Evolutionary conservation across 345 rosid genomes (phyloP).

Genomic region (Reutealis trisperma): DNA sequence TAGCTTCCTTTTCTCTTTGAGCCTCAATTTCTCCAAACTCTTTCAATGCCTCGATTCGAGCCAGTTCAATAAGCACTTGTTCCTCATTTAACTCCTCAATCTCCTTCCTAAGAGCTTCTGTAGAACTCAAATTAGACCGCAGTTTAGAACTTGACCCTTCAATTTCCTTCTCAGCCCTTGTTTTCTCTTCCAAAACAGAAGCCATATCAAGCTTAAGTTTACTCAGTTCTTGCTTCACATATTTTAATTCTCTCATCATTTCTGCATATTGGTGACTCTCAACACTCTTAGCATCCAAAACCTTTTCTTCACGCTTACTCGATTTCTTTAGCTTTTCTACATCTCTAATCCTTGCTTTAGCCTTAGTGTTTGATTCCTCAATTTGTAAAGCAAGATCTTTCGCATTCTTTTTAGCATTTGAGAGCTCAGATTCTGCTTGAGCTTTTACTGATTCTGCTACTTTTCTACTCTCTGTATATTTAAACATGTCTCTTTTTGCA

Average conservation of each 20-base stretch:
- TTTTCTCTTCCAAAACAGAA: conserved; percentile 57
- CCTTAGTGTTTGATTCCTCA: conserved; percentile 46
- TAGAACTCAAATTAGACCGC: conserved; percentile 33
- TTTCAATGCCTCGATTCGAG: conserved; percentile 74
- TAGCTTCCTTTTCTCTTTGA: conserved; percentile 44
- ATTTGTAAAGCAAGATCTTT: conserved; percentile 47
- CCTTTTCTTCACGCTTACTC: conserved; percentile 20
- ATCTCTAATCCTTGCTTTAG: conserved; percentile 28
- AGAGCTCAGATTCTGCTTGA: conserved; percentile 60
- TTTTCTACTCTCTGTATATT: conserved; percentile 52
- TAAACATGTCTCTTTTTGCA: conserved; percentile 52
- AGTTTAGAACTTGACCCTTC: conserved; percentile 32
- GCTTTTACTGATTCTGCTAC: conserved; percentile 45
- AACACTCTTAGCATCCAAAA: conserved; percentile 12
- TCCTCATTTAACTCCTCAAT: conserved; percentile 77
- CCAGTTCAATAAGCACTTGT: conserved; percentile 74
- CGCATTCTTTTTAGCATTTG: conserved; percentile 40
- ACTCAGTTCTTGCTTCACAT: conserved; percentile 63
- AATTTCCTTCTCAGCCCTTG: conserved; percentile 47
- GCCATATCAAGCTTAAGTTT: conserved; percentile 76
- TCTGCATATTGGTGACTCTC: conserved; percentile 33
- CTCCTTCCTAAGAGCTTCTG: conserved; percentile 56
- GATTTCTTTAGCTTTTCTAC: conserved; percentile 32
- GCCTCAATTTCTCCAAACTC: conserved; percentile 58
- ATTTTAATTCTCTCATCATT: conserved; percentile 56